Evolutionary conservation across 2,329 filamentous ascomycete genomes (phyloP), one percentile per base, ranked within the genome.

Genomic region (Neurospora crassa): DNA sequence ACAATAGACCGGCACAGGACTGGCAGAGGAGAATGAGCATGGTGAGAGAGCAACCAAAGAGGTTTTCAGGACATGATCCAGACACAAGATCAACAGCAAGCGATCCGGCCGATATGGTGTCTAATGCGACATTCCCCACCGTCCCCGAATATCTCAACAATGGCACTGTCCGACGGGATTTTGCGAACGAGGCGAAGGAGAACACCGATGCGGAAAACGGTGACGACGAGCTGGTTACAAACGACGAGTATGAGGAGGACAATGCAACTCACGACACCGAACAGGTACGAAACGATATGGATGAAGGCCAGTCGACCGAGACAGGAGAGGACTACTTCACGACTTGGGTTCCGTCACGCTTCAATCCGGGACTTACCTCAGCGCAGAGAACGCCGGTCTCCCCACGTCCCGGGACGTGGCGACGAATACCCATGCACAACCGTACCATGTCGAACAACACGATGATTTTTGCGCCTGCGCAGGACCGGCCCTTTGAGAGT

Each of bases 131-230:
- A 1, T 79, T 80, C 53, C 76, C 78, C 40, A 63, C 72, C 72
- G 75, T 69, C 29, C 73, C 72, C 69, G 79, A 75, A 10, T 73
- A 75, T 12, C 73, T 73, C 69, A 73, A 76, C 40, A 77, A 78
- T 75, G 78, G 74, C 34, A 75, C 78, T 75, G 76, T 72, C 74
- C 79, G 80, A 37, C 81, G 80, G 45, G 81, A 88, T 79, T 83
- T 79, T 77, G 63, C 85, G 2, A 40, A 69, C 82, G 77, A 83
- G 34, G 82, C 84, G 69, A 86, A 86, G 74, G 85, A 87, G 67
- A 89, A 94, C 71, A 94, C 92, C 0, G 93, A 96, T 77, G 92
- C 91, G 0, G 93, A 95, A 77, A 93, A 97, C 78, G 93, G 93
- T 0, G 94, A 97, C 76, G 94, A 97, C 76, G 94, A 97, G 79